Evolutionary conservation across 2,329 filamentous ascomycete species (phyloP).

Genomic region (Fusarium luffae): DNA sequence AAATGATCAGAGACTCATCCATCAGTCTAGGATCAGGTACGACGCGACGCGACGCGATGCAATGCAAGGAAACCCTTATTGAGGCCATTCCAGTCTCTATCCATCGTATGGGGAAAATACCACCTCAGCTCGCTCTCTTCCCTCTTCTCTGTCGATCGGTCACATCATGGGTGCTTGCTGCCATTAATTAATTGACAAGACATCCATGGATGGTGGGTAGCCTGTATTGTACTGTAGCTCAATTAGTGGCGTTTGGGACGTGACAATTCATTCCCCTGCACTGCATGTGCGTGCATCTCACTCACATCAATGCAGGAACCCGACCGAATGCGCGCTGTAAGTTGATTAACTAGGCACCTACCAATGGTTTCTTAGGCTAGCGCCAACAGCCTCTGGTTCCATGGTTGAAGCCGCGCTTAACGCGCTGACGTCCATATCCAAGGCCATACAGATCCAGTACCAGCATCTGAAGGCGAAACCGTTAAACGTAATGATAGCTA

Average conservation of each 20-base stretch:
- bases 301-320: slow-evolving; percentile 45
- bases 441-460: not conserved
- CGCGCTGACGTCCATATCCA: not conserved
- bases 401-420: slow-evolving; percentile 11
- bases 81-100: slow-evolving; percentile 31
- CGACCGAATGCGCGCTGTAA: slow-evolving; percentile 24
- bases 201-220: slow-evolving; percentile 3
- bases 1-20: slow-evolving; percentile 2
- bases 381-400: not conserved
- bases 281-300: not conserved
- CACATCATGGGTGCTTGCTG: slow-evolving; percentile 1
- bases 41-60: slow-evolving; percentile 7
- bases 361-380: not conserved
- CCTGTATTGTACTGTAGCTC: not conserved
- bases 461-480: slow-evolving; percentile 3
- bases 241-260: not conserved
- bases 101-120: slow-evolving; percentile 1
- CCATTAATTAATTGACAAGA: slow-evolving; percentile 8
- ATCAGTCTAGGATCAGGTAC: slow-evolving; percentile 1
- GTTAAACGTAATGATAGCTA: slow-evolving; percentile 29
- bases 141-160: slow-evolving; percentile 21
- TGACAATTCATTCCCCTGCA: slow-evolving; percentile 36
- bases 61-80: slow-evolving; percentile 6
- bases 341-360: not conserved
- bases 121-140: slow-evolving; percentile 14